These are phyloP conservation scores for Chalciporus pseudorubinellus DNA, from an alignment of 768 basidiomycete genomes.

Conservation along the genomic window DNA sequence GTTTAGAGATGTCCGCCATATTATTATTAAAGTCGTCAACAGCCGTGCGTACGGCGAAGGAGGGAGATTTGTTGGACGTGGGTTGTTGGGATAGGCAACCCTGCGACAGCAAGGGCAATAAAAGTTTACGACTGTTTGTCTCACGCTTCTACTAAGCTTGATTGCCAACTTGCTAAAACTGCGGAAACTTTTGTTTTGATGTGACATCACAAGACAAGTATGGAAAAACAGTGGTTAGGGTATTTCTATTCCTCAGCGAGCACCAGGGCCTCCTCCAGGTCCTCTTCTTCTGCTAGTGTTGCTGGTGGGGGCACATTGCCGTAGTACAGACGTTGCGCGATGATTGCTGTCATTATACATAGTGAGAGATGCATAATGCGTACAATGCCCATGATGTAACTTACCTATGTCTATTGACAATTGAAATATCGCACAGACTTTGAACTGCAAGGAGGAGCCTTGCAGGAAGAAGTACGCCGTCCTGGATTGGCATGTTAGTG, in stretches of 20 bases:
- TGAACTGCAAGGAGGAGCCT: constrained; percentile 74
- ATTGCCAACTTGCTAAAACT: constrained; percentile 1
- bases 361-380: not conserved
- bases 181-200: too few species aligned
- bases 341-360: constrained; percentile 50
- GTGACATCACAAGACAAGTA: not conserved
- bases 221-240: not conserved
- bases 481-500: constrained; percentile 39
- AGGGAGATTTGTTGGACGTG: constrained; percentile 18
- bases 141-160: too few species aligned
- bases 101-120: constrained; percentile 14
- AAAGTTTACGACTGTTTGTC: constrained; percentile 35
- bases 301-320: constrained; percentile 64
- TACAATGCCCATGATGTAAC: constrained; percentile 26
- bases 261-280: constrained; percentile 72
- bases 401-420: constrained; percentile 73
- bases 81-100: constrained; percentile 20
- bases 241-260: constrained; percentile 53
- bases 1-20: constrained; percentile 48
- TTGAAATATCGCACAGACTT: constrained; percentile 81
- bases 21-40: constrained; percentile 24
- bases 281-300: constrained; percentile 48
- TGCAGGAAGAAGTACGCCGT: constrained; percentile 79
- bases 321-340: constrained; percentile 71
- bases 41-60: constrained; percentile 15